Conservation (phyloP, 495 filamentous ascomycete species). For the Cercophora samala region DNA sequence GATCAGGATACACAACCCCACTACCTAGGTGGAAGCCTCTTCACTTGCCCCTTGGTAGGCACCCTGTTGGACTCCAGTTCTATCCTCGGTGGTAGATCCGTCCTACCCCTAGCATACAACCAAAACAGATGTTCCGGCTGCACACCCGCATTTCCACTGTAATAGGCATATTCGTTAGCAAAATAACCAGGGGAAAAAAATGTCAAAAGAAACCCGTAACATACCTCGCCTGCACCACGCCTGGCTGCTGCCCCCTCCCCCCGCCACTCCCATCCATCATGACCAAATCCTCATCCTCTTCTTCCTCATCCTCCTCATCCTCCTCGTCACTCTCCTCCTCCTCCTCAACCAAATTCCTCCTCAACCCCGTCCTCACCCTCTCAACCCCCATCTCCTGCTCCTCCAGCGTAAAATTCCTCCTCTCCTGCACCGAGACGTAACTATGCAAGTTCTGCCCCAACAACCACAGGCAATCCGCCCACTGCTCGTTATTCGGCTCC, state of each 20-base stretch:
- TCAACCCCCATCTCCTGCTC: slow-evolving; percentile 64
- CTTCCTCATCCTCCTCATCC: slow-evolving; percentile 45
- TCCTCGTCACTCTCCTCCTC: slow-evolving; percentile 58
- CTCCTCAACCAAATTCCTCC: slow-evolving; percentile 54
- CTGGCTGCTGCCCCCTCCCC: slow-evolving; percentile 16
- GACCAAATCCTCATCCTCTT: slow-evolving; percentile 35
- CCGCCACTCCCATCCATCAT: slow-evolving; percentile 31
- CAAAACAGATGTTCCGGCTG: slow-evolving; percentile 32
- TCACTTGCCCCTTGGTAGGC: slow-evolving; percentile 6
- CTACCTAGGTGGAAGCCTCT: slow-evolving; percentile 3
- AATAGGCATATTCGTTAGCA: no score
- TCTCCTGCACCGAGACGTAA: slow-evolving; percentile 50
- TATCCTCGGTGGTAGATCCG: slow-evolving; percentile 27
- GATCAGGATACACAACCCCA: neutral
- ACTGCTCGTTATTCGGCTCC: slow-evolving; percentile 41
- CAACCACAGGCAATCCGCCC: slow-evolving; percentile 40
- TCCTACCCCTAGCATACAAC: slow-evolving; percentile 39
- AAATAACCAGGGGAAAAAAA: no score
- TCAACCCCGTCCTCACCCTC: slow-evolving; percentile 68
- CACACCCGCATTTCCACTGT: neutral
- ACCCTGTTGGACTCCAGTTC: slow-evolving; percentile 22
- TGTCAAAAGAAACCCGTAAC: no score
- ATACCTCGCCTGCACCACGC: no score
- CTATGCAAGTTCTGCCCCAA: slow-evolving; percentile 42
- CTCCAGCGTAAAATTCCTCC: slow-evolving; percentile 59